Evolutionary conservation across 2,329 filamentous ascomycete genomes (phyloP).

Genomic region (Domatiomyces globalis): DNA sequence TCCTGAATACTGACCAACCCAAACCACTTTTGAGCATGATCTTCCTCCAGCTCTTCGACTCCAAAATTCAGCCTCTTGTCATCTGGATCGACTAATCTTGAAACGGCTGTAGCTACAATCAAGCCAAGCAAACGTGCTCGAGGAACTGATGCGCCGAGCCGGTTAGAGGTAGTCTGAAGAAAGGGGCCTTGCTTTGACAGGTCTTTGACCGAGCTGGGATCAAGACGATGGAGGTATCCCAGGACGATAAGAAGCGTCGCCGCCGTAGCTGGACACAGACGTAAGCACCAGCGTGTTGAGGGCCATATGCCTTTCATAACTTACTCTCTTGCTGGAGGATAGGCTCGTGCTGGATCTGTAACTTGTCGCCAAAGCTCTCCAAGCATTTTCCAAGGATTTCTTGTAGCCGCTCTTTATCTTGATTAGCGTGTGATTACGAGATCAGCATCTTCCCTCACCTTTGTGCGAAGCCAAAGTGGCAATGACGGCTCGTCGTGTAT

Average conservation of each 20-base stretch:
- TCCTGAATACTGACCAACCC: conserved; percentile 51
- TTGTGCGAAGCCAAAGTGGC: conserved; percentile 42
- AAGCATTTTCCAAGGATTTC: conserved; percentile 54
- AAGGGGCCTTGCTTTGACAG: conserved; percentile 60
- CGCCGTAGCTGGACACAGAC: conserved; percentile 42
- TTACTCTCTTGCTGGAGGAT: conserved; percentile 78
- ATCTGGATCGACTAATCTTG: conserved; percentile 48
- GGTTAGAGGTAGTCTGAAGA: conserved; percentile 67
- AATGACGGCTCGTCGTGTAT: conserved; percentile 52
- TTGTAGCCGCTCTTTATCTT: conserved; percentile 35
- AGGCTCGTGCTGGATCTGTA: conserved; percentile 76
- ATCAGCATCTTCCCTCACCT: conserved; percentile 23
- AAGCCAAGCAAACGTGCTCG: conserved; percentile 75
- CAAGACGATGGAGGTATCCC: conserved; percentile 56
- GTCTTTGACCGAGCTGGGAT: conserved; percentile 52
- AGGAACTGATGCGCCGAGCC: conserved; percentile 61
- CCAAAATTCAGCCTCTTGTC: conserved; percentile 70
- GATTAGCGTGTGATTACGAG: conserved; percentile 4
- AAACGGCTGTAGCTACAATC: conserved; percentile 63
- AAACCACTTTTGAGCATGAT: conserved; percentile 65
- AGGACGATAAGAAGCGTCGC: conserved; percentile 65
- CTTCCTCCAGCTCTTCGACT: conserved; percentile 58
- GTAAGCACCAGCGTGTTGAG: conserved; percentile 16
- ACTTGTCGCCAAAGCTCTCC: conserved; percentile 63
- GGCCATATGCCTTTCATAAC: conserved; percentile 11